A percentile compares a stretch with the other conserved stretches of the same genome.
Evolutionary conservation across 495 filamentous ascomycete genomes (phyloP).

Genomic region (Podospora appendiculata): DNA sequence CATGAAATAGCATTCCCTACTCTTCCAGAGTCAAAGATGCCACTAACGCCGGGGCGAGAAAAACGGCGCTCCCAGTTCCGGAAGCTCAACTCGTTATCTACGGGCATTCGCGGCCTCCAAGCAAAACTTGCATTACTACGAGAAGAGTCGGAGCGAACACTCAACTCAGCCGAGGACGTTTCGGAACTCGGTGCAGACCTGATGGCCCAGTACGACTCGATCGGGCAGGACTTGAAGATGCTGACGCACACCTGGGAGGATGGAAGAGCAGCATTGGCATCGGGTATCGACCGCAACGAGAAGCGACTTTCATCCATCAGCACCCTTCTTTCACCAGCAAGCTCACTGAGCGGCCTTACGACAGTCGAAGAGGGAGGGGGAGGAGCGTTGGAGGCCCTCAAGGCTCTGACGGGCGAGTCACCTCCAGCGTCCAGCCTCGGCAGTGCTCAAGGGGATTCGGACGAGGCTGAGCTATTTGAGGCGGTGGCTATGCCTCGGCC

Average conservation of each 20-base stretch:
- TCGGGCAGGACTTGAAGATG: conserved; percentile 75
- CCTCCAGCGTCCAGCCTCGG: conserved; percentile 24
- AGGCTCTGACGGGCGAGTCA: conserved; percentile 63
- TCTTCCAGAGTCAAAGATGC: conserved; percentile 51
- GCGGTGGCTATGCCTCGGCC: conserved; percentile 72
- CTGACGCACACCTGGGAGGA: conserved; percentile 89
- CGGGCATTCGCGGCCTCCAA: conserved; percentile 85
- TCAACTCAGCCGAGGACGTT: conserved; percentile 67
- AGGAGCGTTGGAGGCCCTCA: conserved; percentile 59
- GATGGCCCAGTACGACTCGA: conserved; percentile 86
- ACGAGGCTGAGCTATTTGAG: conserved; percentile 81
- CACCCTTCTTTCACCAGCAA: conserved; percentile 64
- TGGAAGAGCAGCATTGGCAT: conserved; percentile 66
- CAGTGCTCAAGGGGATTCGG: conserved; percentile 23
- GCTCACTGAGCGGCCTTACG: conserved; percentile 75
- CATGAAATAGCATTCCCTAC: conserved; percentile 27
- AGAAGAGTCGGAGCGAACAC: conserved; percentile 73
- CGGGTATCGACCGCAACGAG: conserved; percentile 65
- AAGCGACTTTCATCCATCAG: conserved; percentile 63
- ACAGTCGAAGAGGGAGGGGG: conserved; percentile 78
- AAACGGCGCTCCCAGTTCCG: conserved; percentile 75
- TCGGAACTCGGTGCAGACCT: conserved; percentile 66
- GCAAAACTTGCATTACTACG: conserved; percentile 90
- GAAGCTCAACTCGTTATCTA: conserved; percentile 77
- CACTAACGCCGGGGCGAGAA: conserved; percentile 68